Base-by-base conservation (phyloP, 163 green algal species). In the Scenedesmus sp. region DNA sequence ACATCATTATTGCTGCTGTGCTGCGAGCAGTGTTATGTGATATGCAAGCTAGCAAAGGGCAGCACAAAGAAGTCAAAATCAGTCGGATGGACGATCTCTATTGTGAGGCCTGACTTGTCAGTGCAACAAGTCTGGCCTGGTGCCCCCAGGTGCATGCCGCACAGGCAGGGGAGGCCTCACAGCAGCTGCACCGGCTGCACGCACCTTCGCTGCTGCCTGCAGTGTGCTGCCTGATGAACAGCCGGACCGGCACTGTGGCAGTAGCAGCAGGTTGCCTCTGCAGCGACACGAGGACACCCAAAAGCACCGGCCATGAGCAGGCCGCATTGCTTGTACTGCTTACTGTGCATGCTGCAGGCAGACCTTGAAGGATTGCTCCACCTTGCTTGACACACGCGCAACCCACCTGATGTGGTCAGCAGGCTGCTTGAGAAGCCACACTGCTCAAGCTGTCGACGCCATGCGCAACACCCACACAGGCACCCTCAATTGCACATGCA, bases 181-280 rank as follows among this genome's bases (percentile, higher is more conserved):
- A n/a, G n/a, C n/a, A n/a, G n/a, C 65, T 79, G 40, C 88, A 68
- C 59, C 13, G 18, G 22, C 84, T 6, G 4, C 37, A 37, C 44
- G 12, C 40, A 86, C 12, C 78, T 81, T 42, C 24, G n/a, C 59
- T 80, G 68, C 53, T 33, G 40, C 20, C 15, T 40, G 76, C n/a
- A n/a, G 46, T 68, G 83, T 89, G 90, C 15, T 73, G 43, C 61
- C 87, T 61, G 26, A 91, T 81, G 53, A 82, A 81, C 35, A 91
- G 42, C 20, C 87, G n/a, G 2, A 91, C 78, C 42, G 87, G 87
- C n/a, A 83, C 59, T 33, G 73, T 61, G 5, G 84, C 22, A 26
- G 42, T 22, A 26, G 37, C 22, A 1, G 82, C n/a, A 12, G n/a
- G n/a, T 73, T 81, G 46, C 22, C 44, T 15, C 82, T 87, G 89